These are phyloP conservation scores for Graphium sp. DNA, from an alignment of 2,329 filamentous ascomycete genomes.

Conservation along the genomic window DNA sequence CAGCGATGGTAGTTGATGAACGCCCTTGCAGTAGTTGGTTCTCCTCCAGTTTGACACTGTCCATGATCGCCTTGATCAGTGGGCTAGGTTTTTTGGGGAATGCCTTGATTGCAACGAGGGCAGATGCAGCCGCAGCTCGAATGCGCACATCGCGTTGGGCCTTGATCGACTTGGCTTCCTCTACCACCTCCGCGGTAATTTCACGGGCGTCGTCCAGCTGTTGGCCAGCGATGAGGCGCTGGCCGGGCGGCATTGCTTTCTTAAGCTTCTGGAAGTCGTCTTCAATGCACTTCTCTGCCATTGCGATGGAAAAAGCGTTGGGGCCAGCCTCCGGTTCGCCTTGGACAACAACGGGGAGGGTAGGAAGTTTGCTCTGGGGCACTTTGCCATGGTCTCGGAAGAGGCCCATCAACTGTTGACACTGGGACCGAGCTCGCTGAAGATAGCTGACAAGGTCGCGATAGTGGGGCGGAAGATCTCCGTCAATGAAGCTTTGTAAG, in stretches of 20 bases:
- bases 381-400: conserved; percentile 87
- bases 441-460: conserved; percentile 80
- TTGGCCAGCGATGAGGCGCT: conserved; percentile 68
- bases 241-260: conserved; percentile 74
- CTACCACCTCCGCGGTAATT: conserved; percentile 53
- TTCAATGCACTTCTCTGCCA: conserved; percentile 74
- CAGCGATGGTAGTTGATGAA: conserved; percentile 70
- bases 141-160: conserved; percentile 72
- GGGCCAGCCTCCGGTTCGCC: conserved; percentile 84
- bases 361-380: conserved; percentile 55
- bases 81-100: conserved; percentile 87
- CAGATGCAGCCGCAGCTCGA: conserved; percentile 71
- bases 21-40: conserved; percentile 76
- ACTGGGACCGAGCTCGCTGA: conserved; percentile 80
- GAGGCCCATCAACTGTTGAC: conserved; percentile 73
- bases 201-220: conserved; percentile 63
- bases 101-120: conserved; percentile 70
- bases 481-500: conserved; percentile 63
- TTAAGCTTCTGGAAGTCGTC: conserved; percentile 80
- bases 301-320: conserved; percentile 74
- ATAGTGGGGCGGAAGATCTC: conserved; percentile 67
- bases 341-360: conserved; percentile 79
- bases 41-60: conserved; percentile 91
- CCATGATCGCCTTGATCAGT: conserved; percentile 95
- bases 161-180: conserved; percentile 66